Evolutionary conservation across 352 stramenopile species (phyloP).

Genomic region (Phytopythium chamaehyphon): DNA sequence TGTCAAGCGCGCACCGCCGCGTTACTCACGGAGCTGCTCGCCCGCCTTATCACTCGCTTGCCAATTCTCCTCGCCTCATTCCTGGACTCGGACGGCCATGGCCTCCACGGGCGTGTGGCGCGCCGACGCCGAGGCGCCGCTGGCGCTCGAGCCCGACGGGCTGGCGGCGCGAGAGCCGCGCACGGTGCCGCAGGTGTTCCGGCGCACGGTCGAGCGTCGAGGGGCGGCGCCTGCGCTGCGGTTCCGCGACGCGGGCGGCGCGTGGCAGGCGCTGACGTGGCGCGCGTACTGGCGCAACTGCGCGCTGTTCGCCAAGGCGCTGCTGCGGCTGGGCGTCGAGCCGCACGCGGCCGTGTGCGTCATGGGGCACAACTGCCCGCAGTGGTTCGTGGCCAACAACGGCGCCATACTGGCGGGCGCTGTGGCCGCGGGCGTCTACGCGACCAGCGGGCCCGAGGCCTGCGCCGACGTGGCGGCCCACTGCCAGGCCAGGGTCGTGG

Average conservation of each 20-base stretch:
- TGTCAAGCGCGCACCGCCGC: neutral
- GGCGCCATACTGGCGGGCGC: slow-evolving; percentile 76
- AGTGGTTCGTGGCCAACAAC: slow-evolving; percentile 84
- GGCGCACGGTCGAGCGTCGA: slow-evolving; percentile 20
- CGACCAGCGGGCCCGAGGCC: slow-evolving; percentile 67
- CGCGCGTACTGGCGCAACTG: slow-evolving; percentile 74
- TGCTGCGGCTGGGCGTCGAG: slow-evolving; percentile 69
- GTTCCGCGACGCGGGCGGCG: slow-evolving; percentile 12
- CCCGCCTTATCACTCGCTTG: neutral
- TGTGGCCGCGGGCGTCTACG: slow-evolving; percentile 82
- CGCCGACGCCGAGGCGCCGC: neutral
- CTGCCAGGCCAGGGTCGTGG: slow-evolving; percentile 70
- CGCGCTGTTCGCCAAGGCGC: slow-evolving; percentile 60
- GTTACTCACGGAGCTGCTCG: neutral
- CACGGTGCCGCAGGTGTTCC: slow-evolving; percentile 38
- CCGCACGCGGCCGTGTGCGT: slow-evolving; percentile 74
- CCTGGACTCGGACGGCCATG: too few relatives aligned
- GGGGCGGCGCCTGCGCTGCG: neutral
- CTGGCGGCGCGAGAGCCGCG: slow-evolving; percentile 26
- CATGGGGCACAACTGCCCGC: slow-evolving; percentile 80
- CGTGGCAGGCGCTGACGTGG: slow-evolving; percentile 59
- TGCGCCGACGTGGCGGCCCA: slow-evolving; percentile 82
- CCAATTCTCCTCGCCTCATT: neutral
- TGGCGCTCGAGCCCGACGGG: slow-evolving; percentile 8
- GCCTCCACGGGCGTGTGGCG: slow-evolving; percentile 2